Conservation (phyloP, 1,284 basidiomycete genomes). For the Malassezia arunalokei region DNA sequence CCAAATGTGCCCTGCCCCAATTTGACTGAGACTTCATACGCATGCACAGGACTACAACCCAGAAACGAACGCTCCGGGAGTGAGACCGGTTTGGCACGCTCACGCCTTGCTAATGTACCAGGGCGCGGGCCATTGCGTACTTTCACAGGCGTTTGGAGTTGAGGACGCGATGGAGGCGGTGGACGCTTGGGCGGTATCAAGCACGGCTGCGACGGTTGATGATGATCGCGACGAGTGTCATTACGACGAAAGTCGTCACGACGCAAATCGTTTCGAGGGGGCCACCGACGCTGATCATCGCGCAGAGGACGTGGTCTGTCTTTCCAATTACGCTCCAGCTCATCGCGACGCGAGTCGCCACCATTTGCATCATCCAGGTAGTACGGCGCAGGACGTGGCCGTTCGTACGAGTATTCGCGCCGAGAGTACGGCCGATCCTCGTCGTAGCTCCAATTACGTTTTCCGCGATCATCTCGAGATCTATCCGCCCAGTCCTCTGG, state of each 20-base stretch:
- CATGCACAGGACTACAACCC: constrained; percentile 34
- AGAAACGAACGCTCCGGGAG: constrained; percentile 30
- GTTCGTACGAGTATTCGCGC: constrained; percentile 7
- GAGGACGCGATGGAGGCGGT: neutral
- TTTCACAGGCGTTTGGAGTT: constrained; percentile 1
- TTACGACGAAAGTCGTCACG: neutral
- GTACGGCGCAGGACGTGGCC: constrained; percentile 15
- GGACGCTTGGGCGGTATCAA: neutral
- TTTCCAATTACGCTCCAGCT: neutral
- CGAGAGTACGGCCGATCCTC: neutral
- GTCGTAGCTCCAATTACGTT: constrained; percentile 4
- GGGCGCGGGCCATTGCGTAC: constrained; percentile 13
- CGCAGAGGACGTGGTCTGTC: neutral
- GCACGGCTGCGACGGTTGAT: neutral
- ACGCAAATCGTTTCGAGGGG: neutral
- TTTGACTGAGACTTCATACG: constrained; percentile 38
- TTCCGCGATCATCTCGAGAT: constrained; percentile 1
- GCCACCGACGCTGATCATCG: neutral
- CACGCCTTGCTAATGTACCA: constrained; percentile 11
- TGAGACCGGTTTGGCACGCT: constrained; percentile 18
- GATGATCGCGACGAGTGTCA: neutral
- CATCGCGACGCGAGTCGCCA: neutral
- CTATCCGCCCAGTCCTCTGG: constrained; percentile 7
- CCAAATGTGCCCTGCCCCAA: constrained; percentile 43
- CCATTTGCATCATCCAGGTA: constrained; percentile 5